Percentiles rank a stretch among this genome's conserved stretches.
Evolutionary conservation across 345 rosid species (phyloP).

Genomic region (Arabidopsis suecica): DNA sequence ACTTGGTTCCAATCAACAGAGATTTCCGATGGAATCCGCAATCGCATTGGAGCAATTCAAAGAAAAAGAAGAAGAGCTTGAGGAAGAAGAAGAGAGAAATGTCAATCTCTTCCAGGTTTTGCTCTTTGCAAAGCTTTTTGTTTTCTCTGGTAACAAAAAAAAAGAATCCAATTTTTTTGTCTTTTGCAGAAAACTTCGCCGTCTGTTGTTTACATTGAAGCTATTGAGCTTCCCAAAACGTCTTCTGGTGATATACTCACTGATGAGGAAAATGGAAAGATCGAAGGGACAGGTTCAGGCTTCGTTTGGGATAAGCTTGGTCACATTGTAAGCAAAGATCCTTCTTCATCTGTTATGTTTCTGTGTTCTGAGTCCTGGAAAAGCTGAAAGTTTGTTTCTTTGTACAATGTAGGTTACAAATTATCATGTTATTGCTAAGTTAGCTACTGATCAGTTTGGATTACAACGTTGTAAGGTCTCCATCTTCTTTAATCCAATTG

Average conservation of each 20-base stretch:
- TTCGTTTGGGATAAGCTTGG: conserved; percentile 96
- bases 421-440: conserved; percentile 81
- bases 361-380: neutral
- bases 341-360: neutral
- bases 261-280: conserved; percentile 55
- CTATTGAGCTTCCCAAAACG: conserved; percentile 62
- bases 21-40: conserved; percentile 45
- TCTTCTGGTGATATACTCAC: conserved; percentile 40
- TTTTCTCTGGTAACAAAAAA: neutral
- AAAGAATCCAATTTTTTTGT: neutral
- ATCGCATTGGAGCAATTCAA: conserved; percentile 46
- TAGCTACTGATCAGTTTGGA: conserved; percentile 76
- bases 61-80: conserved; percentile 55
- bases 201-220: conserved; percentile 78
- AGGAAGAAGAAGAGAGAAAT: conserved; percentile 72
- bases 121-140: neutral
- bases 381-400: conserved; percentile 9
- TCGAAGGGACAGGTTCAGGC: conserved; percentile 92
- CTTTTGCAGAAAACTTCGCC: conserved; percentile 64
- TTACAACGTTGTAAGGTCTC: conserved; percentile 85
- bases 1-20: conserved; percentile 28
- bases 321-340: conserved; percentile 70
- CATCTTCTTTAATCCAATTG: conserved; percentile 24
- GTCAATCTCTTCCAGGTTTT: conserved; percentile 78
- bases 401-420: conserved; percentile 68